Evolutionary conservation across 148 eudicot genomes (phyloP).

Genomic region (Polygonum maritimum): DNA sequence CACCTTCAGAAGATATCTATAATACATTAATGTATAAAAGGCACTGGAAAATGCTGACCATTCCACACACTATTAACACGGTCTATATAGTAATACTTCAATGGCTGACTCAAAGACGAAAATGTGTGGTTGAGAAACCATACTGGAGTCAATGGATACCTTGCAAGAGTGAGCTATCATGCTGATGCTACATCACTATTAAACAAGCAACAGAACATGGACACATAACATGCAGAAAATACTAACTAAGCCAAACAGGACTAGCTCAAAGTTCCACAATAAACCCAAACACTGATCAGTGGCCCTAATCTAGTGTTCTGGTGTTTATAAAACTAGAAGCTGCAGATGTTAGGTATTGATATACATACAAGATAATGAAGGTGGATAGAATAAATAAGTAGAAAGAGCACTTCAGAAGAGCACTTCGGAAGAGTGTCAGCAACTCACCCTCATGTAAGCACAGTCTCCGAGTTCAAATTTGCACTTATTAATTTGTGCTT

Average conservation of each 20-base stretch:
- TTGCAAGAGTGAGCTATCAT: constrained; percentile 1
- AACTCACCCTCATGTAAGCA: constrained; percentile 66
- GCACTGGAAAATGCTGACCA: background rate
- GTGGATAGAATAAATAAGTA: background rate
- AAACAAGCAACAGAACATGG: background rate
- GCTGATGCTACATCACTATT: background rate
- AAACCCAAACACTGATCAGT: background rate
- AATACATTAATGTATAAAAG: background rate
- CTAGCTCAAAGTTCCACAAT: background rate
- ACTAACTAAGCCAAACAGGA: background rate
- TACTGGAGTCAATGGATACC: background rate
- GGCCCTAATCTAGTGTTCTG: background rate
- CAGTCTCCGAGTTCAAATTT: constrained; percentile 66
- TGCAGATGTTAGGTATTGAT: background rate
- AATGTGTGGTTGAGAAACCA: background rate
- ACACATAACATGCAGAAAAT: background rate
- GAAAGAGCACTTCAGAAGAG: background rate
- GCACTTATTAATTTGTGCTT: constrained; percentile 45
- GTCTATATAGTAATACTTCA: background rate
- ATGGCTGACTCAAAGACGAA: background rate
- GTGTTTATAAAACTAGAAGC: background rate
- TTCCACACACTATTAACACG: background rate
- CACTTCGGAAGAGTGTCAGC: constrained; percentile 1
- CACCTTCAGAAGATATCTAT: background rate
- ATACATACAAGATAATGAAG: background rate